Evolutionary conservation across 2,329 filamentous ascomycete species (phyloP).

Genomic region (Diaporthe sp.): DNA sequence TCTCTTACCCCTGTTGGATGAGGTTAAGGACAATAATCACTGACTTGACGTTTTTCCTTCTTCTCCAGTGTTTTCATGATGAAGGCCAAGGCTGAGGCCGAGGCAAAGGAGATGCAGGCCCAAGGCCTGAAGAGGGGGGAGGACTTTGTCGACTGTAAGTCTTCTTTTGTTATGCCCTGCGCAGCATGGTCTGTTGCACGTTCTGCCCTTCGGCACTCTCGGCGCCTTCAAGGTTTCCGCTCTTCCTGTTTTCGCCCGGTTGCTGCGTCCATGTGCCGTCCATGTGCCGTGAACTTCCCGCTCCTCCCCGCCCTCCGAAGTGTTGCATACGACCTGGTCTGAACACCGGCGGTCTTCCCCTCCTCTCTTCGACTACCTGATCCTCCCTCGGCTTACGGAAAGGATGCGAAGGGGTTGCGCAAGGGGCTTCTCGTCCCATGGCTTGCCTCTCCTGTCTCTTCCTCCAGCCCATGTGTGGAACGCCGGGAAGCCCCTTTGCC

Average conservation of each 20-base stretch:
- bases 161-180: background rate
- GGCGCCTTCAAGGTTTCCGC: background rate
- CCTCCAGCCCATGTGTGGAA: background rate
- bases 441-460: background rate
- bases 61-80: conserved; percentile 50
- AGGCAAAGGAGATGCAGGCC: conserved; percentile 56
- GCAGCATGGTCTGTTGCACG: background rate
- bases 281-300: background rate
- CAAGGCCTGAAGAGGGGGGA: conserved; percentile 56
- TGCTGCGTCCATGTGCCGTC: background rate
- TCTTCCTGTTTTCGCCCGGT: background rate
- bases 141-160: conserved; percentile 55
- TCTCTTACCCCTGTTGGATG: too few relatives aligned
- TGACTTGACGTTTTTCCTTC: background rate
- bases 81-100: conserved; percentile 58
- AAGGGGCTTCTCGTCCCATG: background rate
- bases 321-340: background rate
- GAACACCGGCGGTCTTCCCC: background rate
- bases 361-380: background rate
- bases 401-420: background rate
- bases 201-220: background rate
- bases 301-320: background rate
- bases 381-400: background rate
- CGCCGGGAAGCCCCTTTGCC: background rate
- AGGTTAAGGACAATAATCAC: background rate